Conservation (phyloP, 257 asterid genomes). For the Galeopsis tetrahit region DNA sequence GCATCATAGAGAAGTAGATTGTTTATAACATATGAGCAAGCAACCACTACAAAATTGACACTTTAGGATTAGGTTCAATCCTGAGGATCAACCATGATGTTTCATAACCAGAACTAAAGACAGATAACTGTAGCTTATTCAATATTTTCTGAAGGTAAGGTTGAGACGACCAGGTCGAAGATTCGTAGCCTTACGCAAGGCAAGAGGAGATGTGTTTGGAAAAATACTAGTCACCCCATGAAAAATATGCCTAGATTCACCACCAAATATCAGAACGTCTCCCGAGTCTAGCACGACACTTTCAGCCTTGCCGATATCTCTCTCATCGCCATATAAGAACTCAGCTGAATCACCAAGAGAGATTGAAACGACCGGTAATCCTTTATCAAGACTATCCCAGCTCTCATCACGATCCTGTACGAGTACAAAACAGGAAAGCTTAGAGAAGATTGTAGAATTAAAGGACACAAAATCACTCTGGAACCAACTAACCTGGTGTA, state of each 20-base stretch:
- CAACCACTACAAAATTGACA: not conserved
- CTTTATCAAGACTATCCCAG: conserved; percentile 42
- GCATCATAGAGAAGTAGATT: not conserved
- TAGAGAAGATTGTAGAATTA: not conserved
- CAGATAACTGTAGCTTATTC: not conserved
- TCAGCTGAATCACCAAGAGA: conserved; percentile 76
- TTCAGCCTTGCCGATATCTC: conserved; percentile 54
- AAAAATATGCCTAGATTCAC: conserved; percentile 61
- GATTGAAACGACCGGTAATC: conserved; percentile 69
- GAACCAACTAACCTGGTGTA: conserved; percentile 59
- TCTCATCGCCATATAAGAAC: conserved; percentile 57
- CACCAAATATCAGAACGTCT: conserved; percentile 69
- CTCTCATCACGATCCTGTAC: conserved; percentile 71
- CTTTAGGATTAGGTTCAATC: not conserved
- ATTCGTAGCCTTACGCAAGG: conserved; percentile 35
- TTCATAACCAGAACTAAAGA: not conserved
- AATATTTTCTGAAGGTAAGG: conserved; percentile 60
- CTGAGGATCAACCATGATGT: not conserved
- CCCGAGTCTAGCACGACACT: conserved; percentile 56
- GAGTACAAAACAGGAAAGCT: not conserved
- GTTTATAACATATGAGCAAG: not conserved
- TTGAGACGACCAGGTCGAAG: conserved; percentile 79
- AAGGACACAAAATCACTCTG: not conserved
- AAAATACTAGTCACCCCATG: conserved; percentile 60
- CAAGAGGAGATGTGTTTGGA: conserved; percentile 53